phyloP scores from a whole-genome alignment of 164 flowering plant genomes.

The Paratinospora sagittata region DNA sequence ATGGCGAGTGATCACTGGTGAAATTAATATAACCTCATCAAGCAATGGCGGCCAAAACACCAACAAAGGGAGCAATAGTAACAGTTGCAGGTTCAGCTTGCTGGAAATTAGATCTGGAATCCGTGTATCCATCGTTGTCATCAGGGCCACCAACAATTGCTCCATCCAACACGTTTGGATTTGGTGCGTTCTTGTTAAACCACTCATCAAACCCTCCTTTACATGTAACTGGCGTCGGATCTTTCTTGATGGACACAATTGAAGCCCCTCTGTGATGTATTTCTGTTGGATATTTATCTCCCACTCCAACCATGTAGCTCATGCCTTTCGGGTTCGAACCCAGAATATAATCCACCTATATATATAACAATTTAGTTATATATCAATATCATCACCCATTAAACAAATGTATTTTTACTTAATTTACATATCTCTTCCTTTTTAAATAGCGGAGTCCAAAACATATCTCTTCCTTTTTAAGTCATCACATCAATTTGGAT shows the following conservation, averaged over 20 bases:
- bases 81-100: conserved; percentile 42
- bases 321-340: conserved; percentile 43
- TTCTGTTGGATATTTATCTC: conserved; percentile 36
- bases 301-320: conserved; percentile 72
- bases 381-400: no score
- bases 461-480: no score
- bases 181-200: conserved; percentile 33
- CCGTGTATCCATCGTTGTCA: conserved; percentile 32
- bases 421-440: no score
- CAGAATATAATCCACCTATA: conserved; percentile 51
- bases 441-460: no score
- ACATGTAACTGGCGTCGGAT: conserved; percentile 35
- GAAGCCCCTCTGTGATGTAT: conserved; percentile 71
- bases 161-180: conserved; percentile 58
- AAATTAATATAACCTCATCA: no score
- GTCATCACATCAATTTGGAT: no score
- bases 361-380: background rate
- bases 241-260: conserved; percentile 41
- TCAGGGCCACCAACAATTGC: conserved; percentile 64
- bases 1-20: no score
- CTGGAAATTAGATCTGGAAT: conserved; percentile 35
- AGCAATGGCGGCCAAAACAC: conserved; percentile 25
- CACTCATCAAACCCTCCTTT: conserved; percentile 39
- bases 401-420: no score
- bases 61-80: conserved; percentile 39